Base-by-base conservation (phyloP, 176 grass and related monocot species). In the Oryza meridionalis region DNA sequence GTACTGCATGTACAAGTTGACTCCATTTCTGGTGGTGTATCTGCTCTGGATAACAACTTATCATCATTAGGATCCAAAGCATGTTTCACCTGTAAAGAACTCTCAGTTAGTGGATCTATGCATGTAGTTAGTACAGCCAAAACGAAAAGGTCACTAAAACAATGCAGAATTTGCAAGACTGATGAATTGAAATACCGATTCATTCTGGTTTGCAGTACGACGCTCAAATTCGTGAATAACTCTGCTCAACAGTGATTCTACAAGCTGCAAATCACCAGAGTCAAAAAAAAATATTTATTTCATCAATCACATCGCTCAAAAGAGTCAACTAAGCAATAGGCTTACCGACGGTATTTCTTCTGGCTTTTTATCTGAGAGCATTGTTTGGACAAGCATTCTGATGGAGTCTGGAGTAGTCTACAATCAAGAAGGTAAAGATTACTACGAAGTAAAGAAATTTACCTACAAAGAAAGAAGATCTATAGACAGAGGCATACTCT, bases 291-390 rank as follows among this genome's bases (percentile, higher is more conserved):
- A 70, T 29, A 73, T 78, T 83, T 45, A 78, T 87, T 49, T 26
- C 42, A 71, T 27, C 33, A 75, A 82, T 21, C 1, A 70, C 24
- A 21, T 65, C 73, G 46, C 26, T 64, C 69, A 82, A 82, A 84
- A 77, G 38, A 72, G 33, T 65, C 33, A 84, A 17, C 24, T 80
- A 59, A 14, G 63, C 27, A 72, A 1, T 85, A 89, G n/a, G 16
- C 84, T 82, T 42, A 98, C 96, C 65, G 44, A 77, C 22, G 96
- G 96, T 78, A 98, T 53, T 93, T 98, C 93, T 86, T 98, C 96
- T 24, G 93, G 89, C 85, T 89, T 95, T 78, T 92, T 98, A 69
- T 93, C 89, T 53, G 91, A 87, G 17, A 98, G 65, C 88, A 95
- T 82, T 7, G 80, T 87, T 72, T 90, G 91, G 40, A 98, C 83